Evolutionary conservation across 2,329 filamentous ascomycete genomes (phyloP).

Genomic region (Tetracladium maxilliforme): DNA sequence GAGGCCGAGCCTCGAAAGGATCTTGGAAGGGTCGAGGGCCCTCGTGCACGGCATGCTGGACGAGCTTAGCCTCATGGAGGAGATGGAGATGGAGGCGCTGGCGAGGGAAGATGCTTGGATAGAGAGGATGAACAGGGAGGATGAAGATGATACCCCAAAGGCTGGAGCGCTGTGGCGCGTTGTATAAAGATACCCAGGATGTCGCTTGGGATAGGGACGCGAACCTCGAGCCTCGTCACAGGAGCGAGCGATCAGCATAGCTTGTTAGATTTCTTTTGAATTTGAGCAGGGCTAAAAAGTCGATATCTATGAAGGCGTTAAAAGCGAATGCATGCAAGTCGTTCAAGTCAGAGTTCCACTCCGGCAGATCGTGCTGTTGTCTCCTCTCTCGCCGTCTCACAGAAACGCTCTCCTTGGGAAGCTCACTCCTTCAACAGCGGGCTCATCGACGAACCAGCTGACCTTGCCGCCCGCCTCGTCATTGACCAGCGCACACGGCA

Average conservation of each 20-base stretch:
- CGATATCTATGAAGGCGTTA: too few species aligned
- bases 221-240: too few species aligned
- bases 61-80: slow-evolving; percentile 47
- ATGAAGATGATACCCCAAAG: slow-evolving; percentile 11
- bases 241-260: too few species aligned
- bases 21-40: slow-evolving; percentile 29
- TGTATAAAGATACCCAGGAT: not conserved
- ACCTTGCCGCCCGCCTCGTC: slow-evolving; percentile 69
- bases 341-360: too few species aligned
- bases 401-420: slow-evolving; percentile 71
- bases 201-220: too few species aligned
- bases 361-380: too few species aligned
- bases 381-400: too few species aligned
- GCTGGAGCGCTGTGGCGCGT: not conserved
- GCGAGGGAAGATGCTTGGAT: slow-evolving; percentile 44
- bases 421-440: slow-evolving; percentile 71
- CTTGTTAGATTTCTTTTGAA: too few species aligned
- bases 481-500: slow-evolving; percentile 85
- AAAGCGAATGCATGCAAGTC: too few species aligned
- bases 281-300: too few species aligned
- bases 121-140: slow-evolving; percentile 29
- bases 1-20: slow-evolving; percentile 24
- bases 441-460: slow-evolving; percentile 87
- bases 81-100: slow-evolving; percentile 42
- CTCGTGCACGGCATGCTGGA: slow-evolving; percentile 43